Percentiles rank a stretch among this genome's conserved stretches.
Conservation (phyloP, 1,284 basidiomycete genomes). For the Cutaneotrichosporon spelunceum region DNA sequence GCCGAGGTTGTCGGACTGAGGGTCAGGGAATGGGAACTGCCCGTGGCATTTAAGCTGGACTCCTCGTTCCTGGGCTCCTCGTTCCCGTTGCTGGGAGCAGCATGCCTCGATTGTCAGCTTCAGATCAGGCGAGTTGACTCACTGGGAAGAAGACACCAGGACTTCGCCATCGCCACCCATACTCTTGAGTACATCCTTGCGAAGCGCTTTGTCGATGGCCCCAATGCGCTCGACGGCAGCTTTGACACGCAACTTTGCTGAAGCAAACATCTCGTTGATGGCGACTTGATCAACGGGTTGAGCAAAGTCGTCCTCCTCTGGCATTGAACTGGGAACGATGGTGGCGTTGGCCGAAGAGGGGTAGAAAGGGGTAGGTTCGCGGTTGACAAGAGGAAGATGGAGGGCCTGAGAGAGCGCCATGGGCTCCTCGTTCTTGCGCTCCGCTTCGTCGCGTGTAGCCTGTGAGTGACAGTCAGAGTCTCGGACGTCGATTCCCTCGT, state of each 20-base stretch:
- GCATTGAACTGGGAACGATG: background rate
- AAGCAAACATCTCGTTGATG: background rate
- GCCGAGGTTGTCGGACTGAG: background rate
- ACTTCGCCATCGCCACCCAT: background rate
- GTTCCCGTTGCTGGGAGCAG: background rate
- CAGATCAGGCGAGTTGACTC: background rate
- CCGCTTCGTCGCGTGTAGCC: background rate
- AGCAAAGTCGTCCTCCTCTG: background rate
- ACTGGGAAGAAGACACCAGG: background rate
- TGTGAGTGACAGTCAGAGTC: background rate
- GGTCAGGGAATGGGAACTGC: background rate
- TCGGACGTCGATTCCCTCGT: background rate
- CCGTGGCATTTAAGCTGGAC: background rate
- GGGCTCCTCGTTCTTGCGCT: background rate
- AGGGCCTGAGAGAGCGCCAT: background rate
- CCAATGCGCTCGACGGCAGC: background rate
- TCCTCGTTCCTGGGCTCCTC: background rate
- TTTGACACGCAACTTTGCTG: no score
- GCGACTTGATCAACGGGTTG: background rate
- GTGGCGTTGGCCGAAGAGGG: background rate
- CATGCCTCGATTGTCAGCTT: background rate
- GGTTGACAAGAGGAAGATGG: background rate
- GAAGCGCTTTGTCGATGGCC: background rate
- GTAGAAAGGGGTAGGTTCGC: background rate
- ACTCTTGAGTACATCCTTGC: background rate